phyloP scores from a whole-genome alignment of 2,329 filamentous ascomycete genomes.

The Beauveria sp. region DNA sequence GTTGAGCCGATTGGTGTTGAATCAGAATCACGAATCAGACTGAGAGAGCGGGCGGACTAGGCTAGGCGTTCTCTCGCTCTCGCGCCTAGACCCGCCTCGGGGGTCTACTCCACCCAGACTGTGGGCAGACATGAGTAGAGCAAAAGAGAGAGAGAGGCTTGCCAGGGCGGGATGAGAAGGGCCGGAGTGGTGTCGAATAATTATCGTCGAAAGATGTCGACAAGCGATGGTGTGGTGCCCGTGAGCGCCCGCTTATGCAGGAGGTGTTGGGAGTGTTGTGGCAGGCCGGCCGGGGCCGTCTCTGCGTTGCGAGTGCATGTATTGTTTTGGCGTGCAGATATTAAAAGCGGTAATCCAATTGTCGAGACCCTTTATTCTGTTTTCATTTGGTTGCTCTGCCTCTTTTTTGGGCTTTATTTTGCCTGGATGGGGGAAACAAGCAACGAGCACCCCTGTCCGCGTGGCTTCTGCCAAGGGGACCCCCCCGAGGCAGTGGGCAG shows the following conservation, averaged over 20 bases:
- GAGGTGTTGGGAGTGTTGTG: not conserved
- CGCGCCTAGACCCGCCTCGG: not conserved
- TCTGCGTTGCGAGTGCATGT: not conserved
- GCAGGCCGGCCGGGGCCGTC: not conserved
- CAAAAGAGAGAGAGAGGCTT: not conserved
- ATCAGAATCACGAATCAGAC: not conserved
- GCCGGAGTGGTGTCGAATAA: not conserved
- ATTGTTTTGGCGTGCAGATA: not conserved
- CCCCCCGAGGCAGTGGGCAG: not conserved
- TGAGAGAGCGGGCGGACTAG: not conserved
- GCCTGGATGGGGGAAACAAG: no score
- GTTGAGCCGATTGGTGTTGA: not conserved
- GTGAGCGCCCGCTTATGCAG: constrained; percentile 5
- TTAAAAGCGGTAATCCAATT: not conserved
- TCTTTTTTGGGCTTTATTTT: not conserved
- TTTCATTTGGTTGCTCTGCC: not conserved
- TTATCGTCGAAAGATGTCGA: no score
- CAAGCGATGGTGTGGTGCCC: not conserved
- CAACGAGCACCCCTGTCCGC: not conserved
- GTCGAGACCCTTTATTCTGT: not conserved
- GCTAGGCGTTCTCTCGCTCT: not conserved
- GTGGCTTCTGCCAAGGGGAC: not conserved
- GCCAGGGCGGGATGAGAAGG: not conserved
- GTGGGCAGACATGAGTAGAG: not conserved
- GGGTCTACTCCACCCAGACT: not conserved